Evolutionary conservation across 2,329 filamentous ascomycete genomes (phyloP).

Genomic region (Colletotrichum sp.): DNA sequence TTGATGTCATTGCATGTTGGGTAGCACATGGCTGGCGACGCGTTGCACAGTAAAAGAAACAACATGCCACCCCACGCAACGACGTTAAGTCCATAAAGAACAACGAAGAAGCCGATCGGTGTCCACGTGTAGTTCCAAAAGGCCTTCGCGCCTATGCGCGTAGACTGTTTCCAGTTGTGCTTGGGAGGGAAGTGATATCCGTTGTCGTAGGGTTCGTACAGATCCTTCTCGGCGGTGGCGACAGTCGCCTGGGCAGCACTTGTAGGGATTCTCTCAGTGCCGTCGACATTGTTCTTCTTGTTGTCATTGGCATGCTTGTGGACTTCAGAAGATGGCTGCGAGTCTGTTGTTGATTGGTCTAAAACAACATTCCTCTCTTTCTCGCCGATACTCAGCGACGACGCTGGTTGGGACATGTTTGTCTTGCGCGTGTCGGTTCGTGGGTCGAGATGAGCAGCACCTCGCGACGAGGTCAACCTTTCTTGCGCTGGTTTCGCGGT

Average conservation of each 20-base stretch:
- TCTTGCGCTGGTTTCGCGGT: neutral
- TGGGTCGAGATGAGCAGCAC: neutral
- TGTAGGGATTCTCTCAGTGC: constrained; percentile 2
- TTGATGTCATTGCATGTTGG: constrained; percentile 73
- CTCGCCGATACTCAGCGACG: neutral
- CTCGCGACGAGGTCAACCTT: neutral
- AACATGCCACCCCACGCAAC: constrained; percentile 93
- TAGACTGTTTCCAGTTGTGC: constrained; percentile 63
- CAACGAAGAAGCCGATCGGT: constrained; percentile 76
- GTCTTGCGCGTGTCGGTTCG: neutral
- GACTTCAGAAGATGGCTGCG: neutral
- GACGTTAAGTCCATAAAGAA: constrained; percentile 80
- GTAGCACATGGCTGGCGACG: constrained; percentile 73
- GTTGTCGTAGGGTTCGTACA: constrained; percentile 44
- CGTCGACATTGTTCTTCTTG: neutral
- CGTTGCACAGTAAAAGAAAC: constrained; percentile 82
- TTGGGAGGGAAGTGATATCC: constrained; percentile 69
- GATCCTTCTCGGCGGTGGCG: constrained; percentile 6
- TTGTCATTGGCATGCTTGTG: neutral
- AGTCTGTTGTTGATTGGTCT: neutral
- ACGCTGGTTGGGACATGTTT: constrained; percentile 1
- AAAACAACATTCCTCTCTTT: neutral
- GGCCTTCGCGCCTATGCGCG: constrained; percentile 58
- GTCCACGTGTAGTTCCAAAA: constrained; percentile 79
- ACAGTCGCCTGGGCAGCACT: constrained; percentile 3